These are phyloP conservation scores for Talaromyces pinophilus DNA, from an alignment of 2,329 filamentous ascomycete genomes.

Conservation along the genomic window DNA sequence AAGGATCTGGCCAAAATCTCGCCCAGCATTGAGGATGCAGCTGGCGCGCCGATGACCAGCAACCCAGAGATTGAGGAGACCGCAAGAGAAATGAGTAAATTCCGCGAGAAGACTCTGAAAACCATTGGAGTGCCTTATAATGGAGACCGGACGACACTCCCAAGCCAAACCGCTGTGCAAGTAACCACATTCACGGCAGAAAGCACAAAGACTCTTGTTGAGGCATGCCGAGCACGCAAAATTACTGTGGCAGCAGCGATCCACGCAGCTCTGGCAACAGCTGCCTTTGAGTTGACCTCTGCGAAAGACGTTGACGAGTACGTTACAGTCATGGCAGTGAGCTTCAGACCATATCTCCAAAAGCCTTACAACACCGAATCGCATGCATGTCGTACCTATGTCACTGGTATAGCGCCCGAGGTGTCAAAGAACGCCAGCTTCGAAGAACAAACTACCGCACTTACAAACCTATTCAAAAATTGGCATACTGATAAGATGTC, in stretches of 20 bases:
- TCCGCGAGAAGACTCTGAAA: conserved; percentile 19
- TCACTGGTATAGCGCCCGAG: conserved; percentile 21
- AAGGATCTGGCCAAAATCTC: conserved; percentile 21
- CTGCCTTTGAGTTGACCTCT: conserved; percentile 19
- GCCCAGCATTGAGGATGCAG: conserved; percentile 25
- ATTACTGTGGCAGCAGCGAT: conserved; percentile 25
- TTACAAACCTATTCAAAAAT: conserved; percentile 22
- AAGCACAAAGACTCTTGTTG: conserved; percentile 19
- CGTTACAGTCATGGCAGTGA: conserved; percentile 25
- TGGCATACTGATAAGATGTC: conserved; percentile 21
- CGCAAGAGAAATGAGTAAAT: conserved; percentile 17
- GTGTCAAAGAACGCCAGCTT: conserved; percentile 20
- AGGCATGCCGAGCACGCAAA: conserved; percentile 23
- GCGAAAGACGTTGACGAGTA: conserved; percentile 14
- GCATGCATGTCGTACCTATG: conserved; percentile 25
- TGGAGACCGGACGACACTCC: conserved; percentile 20
- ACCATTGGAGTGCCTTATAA: conserved; percentile 23
- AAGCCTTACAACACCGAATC: conserved; percentile 23
- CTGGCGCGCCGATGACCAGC: conserved; percentile 14
- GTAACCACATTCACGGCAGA: conserved; percentile 17
- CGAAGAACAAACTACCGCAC: conserved; percentile 8
- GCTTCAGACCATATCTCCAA: conserved; percentile 23
- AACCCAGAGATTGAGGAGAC: conserved; percentile 18
- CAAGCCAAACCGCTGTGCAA: conserved; percentile 11
- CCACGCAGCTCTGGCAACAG: conserved; percentile 22